Evolutionary conservation across 371 early-diverging fungal genomes (phyloP), one percentile per base, ranked within the genome.

Genomic region (Mucor indicus): DNA sequence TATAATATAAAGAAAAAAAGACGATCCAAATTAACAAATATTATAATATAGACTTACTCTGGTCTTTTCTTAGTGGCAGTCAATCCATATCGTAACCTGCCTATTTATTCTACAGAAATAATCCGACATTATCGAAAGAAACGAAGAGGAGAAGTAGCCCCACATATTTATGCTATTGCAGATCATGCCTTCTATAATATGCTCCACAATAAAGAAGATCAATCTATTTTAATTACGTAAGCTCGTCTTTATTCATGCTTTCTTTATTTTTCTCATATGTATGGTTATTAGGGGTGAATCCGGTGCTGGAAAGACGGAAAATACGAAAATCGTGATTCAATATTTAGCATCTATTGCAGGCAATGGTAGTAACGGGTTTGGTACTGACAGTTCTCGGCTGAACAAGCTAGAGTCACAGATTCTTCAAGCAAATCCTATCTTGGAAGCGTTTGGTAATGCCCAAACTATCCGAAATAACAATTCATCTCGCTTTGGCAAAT

Each of bases 241-340:
- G 71, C 56, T 17, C 29, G 29, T 27, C 11, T 27, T 27, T 11
- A 7, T 27, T 27, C 29, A 15, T 24, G 0, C 16, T 16, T 20
- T 27, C 12, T 33, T 13, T 35, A 19, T 16, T 19, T 22, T 25
- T 35, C 11, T 19, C 15, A 23, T 16, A 21, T 22, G 13, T 6
- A 43, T 20, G 30, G n/a, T 13, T 44, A 32, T 30, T 47, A 91
- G 91, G 35, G 99, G 99, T 51, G 99, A 99, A 76, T 97, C 98
- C 17, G 99, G 99, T 30, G 99, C 99, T 21, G 99, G 99, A 44
- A 99, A 99, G 73, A 99, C 99, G 8, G 99, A 98, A 70, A 99
- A 98, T 72, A 98, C 99, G 15, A 99, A 99, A 61, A 95, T 95
- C 54, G 97, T 98, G n/a, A 98, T 99, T 45, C 95, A 97, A 62